Base-by-base conservation (phyloP, 352 stramenopile genomes). In the Globisporangium parvum region DNA sequence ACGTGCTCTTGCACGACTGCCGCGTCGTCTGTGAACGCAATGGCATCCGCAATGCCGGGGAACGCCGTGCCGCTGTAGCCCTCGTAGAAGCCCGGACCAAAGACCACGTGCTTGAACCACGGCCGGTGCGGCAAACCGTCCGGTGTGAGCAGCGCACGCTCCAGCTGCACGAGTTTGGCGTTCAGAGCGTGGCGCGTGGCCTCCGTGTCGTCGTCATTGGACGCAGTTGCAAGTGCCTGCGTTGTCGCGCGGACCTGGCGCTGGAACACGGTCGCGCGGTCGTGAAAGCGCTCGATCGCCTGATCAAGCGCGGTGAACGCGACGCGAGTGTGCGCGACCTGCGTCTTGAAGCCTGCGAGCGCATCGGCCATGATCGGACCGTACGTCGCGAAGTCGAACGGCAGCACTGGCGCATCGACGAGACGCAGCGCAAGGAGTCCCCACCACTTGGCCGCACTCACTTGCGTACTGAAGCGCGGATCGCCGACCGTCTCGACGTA, bases 301-400 rank as follows among this genome's bases (percentile, higher is more conserved):
- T 64, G 51, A 12, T 72, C 59, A 4, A 88, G 62, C 21, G 24
- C 28, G 0, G 56, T 52, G 17, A 70, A 78, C 31, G 79, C 62
- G 9, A 88, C 60, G 20, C 55, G 15, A 5, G 48, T 17, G 11
- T 48, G 53, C 24, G 54, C 51, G 3, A 69, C 63, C 21, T 73
- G 62, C 26, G 41, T 11, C 31, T 56, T 49, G 20, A 80, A 62
- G 20, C 67, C 65, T 0, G 47, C 46, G 17, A 90, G 47, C 41
- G 78, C 75, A 48, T 74, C 69, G 18, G 67, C 40, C 70, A 91
- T 84, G 17, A 86, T 78, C 3, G 65, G 51, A 9, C 57, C 80
- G 54, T 93, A 86, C n/a, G 72, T 75, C 18, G 74, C 71, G 26
- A 72, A 86, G 45, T 91, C 77, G 40, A 93, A 87, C 11, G 81